Percentiles rank a stretch among this genome's conserved stretches.
phyloP scores from a whole-genome alignment of 495 filamentous ascomycete species.

The Clavariopsis aquatica region DNA sequence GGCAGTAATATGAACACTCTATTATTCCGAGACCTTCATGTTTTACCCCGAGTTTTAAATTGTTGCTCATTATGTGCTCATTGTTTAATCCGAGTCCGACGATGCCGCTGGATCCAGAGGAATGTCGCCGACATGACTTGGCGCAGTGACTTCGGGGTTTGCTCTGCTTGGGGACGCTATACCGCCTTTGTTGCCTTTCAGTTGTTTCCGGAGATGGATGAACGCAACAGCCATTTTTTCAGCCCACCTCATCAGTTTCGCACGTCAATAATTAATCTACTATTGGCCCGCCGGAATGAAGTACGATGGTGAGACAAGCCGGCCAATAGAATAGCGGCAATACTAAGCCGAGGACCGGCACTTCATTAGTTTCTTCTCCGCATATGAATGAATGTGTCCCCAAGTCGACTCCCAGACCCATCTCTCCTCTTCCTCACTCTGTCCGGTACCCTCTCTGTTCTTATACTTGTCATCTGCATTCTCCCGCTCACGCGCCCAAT shows the following conservation, averaged over 20 bases:
- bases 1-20: too few species aligned
- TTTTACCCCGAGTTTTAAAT: too few species aligned
- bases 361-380: slow-evolving; percentile 1
- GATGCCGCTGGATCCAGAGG: neutral
- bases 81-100: neutral
- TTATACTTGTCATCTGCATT: neutral
- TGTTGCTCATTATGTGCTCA: neutral
- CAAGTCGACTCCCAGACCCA: neutral
- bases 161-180: neutral
- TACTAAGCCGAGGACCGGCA: neutral
- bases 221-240: neutral
- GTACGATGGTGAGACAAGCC: neutral
- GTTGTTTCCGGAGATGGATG: neutral
- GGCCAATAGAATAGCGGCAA: neutral
- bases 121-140: neutral
- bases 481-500: neutral
- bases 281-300: neutral
- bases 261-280: neutral
- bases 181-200: slow-evolving; percentile 3
- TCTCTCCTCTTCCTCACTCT: neutral
- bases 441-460: neutral
- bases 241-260: neutral
- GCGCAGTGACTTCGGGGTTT: neutral
- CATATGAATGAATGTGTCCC: neutral
- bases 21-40: too few species aligned